Conservation (phyloP, 257 asterid species). For the Penstemon newberryi region DNA sequence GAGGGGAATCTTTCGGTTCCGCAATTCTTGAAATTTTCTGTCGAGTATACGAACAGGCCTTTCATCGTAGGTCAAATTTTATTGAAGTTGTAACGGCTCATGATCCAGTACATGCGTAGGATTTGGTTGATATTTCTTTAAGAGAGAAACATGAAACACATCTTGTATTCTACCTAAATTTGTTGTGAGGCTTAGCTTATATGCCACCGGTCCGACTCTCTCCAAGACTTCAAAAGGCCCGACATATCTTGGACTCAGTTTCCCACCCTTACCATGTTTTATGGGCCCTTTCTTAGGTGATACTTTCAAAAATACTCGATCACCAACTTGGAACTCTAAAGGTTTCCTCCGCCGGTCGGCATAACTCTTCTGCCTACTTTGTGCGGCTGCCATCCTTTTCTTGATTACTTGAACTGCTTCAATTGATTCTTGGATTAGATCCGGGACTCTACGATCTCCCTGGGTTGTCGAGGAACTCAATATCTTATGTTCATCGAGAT, state of each 20-base stretch:
- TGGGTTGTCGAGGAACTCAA: too few species aligned
- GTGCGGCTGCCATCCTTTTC: too few species aligned
- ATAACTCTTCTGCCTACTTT: too few species aligned
- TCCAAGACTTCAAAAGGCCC: not conserved
- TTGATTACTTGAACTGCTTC: too few species aligned
- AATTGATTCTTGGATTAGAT: too few species aligned
- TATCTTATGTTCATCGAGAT: too few species aligned
- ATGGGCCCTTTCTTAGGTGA: not conserved
- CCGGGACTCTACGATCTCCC: too few species aligned
- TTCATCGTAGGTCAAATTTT: not conserved
- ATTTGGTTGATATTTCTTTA: not conserved
- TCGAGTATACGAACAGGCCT: not conserved
- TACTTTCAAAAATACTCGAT: too few species aligned
- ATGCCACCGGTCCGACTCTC: not conserved
- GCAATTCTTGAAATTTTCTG: not conserved
- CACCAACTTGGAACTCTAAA: too few species aligned
- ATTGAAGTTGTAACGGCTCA: not conserved
- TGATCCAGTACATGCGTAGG: not conserved
- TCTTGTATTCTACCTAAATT: not conserved
- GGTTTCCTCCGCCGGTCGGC: too few species aligned
- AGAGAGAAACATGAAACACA: not conserved
- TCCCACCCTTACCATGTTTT: not conserved
- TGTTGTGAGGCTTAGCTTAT: too few species aligned
- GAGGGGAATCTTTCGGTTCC: not conserved
- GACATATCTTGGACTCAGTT: not conserved